Conservation (phyloP, 1,284 basidiomycete species). For the Leccinum pachyderme region DNA sequence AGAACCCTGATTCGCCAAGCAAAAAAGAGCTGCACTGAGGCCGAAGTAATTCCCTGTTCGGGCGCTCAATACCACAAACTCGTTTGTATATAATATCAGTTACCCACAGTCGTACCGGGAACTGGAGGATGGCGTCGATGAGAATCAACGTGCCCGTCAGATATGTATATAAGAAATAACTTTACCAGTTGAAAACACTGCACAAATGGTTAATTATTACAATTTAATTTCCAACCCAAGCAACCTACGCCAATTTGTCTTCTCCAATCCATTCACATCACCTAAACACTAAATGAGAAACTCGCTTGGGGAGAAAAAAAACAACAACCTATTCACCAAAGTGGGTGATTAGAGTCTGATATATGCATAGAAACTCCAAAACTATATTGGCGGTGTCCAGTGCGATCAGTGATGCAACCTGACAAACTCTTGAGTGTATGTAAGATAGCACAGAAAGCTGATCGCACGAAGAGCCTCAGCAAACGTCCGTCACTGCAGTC, state of each 20-base stretch:
- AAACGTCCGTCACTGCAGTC: conserved; percentile 17
- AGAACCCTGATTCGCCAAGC: conserved; percentile 43
- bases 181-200: conserved; percentile 25
- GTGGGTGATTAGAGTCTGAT: conserved; percentile 36
- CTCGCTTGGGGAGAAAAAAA: background rate
- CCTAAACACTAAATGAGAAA: conserved; percentile 8
- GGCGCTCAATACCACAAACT: background rate
- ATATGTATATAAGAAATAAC: background rate
- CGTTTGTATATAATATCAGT: background rate
- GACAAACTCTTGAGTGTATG: background rate
- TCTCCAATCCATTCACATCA: conserved; percentile 10
- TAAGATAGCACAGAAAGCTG: background rate
- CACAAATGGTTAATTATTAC: background rate
- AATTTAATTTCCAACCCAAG: background rate
- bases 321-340: conserved; percentile 31
- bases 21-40: conserved; percentile 42
- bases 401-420: conserved; percentile 38
- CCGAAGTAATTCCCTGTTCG: conserved; percentile 37
- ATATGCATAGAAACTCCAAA: conserved; percentile 40
- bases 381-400: conserved; percentile 40
- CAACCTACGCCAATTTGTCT: conserved; percentile 22
- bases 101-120: conserved; percentile 24
- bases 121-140: conserved; percentile 9
- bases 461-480: conserved; percentile 26
- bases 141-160: conserved; percentile 1